These are phyloP conservation scores for Jimgerdemannia flammicorona DNA, from an alignment of 192 early-diverging fungal species.

Conservation along the genomic window DNA sequence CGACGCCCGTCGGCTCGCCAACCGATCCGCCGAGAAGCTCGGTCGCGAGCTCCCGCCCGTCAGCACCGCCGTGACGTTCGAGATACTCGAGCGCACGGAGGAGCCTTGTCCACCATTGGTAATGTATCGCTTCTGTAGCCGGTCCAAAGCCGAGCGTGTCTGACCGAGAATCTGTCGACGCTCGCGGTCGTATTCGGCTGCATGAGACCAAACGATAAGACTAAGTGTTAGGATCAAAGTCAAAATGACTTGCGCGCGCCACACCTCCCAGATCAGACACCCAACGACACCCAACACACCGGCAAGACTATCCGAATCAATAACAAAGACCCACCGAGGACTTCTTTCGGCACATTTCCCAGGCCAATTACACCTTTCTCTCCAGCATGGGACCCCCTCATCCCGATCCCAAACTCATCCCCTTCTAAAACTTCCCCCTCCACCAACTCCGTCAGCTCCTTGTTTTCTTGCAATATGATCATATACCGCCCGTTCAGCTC, in stretches of 20 bases:
- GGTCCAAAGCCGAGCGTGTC: background rate
- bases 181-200: slow-evolving; percentile 11
- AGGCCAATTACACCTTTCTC: background rate
- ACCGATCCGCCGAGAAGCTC: background rate
- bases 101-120: background rate
- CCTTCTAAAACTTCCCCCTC: slow-evolving; percentile 13
- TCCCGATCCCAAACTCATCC: slow-evolving; percentile 13
- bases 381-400: slow-evolving; percentile 9
- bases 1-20: background rate
- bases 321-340: background rate
- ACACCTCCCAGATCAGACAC: too few species aligned
- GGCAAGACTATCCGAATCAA: background rate
- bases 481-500: slow-evolving; percentile 13
- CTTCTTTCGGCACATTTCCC: background rate
- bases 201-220: background rate
- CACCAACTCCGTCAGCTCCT: slow-evolving; percentile 16
- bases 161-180: slow-evolving; percentile 9
- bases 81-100: background rate
- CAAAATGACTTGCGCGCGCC: too few species aligned
- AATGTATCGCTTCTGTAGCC: slow-evolving; percentile 5
- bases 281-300: background rate
- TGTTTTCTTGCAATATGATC: slow-evolving; percentile 16
- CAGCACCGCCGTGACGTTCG: background rate
- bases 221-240: too few species aligned
- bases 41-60: background rate